Conservation (phyloP, 2,329 filamentous ascomycete genomes). For the Monilinia fructicola region DNA sequence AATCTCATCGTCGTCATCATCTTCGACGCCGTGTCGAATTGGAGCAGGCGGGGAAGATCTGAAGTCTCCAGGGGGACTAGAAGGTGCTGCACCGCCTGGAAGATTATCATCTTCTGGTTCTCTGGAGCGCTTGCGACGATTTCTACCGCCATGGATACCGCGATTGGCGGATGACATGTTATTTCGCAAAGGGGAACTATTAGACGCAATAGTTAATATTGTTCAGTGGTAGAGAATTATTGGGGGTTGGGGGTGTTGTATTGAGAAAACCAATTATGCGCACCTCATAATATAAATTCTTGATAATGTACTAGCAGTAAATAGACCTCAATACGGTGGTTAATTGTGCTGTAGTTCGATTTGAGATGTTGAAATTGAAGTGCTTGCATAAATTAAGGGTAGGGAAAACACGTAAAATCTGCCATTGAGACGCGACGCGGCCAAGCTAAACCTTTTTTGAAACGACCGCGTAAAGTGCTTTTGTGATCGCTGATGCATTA, state of each 20-base stretch:
- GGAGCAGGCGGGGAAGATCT: conserved; percentile 62
- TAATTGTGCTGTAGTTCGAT: conserved; percentile 8
- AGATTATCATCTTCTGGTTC: conserved; percentile 63
- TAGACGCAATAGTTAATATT: conserved; percentile 33
- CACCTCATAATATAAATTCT: conserved; percentile 34
- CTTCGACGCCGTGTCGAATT: conserved; percentile 61
- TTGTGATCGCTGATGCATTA: conserved; percentile 14
- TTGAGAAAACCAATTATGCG: conserved; percentile 12
- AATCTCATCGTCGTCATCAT: conserved; percentile 68
- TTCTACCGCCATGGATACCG: conserved; percentile 52
- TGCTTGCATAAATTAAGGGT: conserved; percentile 13
- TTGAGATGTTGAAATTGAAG: conserved; percentile 7
- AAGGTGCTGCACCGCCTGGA: conserved; percentile 52
- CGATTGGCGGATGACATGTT: conserved; percentile 84
- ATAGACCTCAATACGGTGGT: neutral
- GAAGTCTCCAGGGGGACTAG: conserved; percentile 54
- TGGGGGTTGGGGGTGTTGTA: neutral
- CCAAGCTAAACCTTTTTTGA: conserved; percentile 13
- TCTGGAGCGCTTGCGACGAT: conserved; percentile 61
- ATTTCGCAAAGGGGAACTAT: conserved; percentile 77
- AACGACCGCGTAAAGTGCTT: conserved; percentile 31
- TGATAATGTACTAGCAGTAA: neutral
- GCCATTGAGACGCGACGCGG: conserved; percentile 9
- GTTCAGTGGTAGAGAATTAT: conserved; percentile 20
- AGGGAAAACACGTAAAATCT: conserved; percentile 19